These are phyloP conservation scores for Panicum miliaceum DNA, from an alignment of 176 grass and related monocot genomes.

Conservation along the genomic window DNA sequence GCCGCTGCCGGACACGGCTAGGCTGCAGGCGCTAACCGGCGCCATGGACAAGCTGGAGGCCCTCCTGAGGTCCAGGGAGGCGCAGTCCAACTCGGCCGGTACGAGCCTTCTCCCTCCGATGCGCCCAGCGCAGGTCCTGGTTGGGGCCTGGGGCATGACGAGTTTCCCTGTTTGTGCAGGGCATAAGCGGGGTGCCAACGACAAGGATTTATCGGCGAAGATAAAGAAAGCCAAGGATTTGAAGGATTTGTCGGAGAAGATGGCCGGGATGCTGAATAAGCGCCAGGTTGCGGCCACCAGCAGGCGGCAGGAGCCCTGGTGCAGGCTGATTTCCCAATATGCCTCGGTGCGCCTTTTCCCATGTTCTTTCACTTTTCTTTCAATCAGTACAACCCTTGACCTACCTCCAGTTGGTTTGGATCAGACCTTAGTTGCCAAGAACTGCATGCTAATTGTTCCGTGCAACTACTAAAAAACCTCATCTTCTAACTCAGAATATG, in stretches of 20 bases:
- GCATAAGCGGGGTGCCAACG: slow-evolving; percentile 29
- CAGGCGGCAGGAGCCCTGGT: slow-evolving; percentile 56
- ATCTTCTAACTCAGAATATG: slow-evolving; percentile 7
- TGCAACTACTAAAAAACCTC: slow-evolving; percentile 13
- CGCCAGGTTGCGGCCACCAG: slow-evolving; percentile 5
- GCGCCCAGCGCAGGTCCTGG: not conserved
- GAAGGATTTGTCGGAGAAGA: slow-evolving; percentile 49
- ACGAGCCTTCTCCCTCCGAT: not conserved
- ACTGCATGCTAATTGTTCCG: not conserved
- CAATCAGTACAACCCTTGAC: not conserved
- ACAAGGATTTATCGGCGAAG: slow-evolving; percentile 47
- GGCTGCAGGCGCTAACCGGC: slow-evolving; percentile 52
- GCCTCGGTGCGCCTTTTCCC: slow-evolving; percentile 45
- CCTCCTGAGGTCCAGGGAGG: slow-evolving; percentile 41
- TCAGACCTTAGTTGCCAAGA: not conserved
- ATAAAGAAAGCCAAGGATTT: slow-evolving; percentile 52
- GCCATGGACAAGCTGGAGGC: slow-evolving; percentile 63
- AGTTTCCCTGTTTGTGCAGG: slow-evolving; percentile 27
- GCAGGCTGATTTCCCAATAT: slow-evolving; percentile 74
- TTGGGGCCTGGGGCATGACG: not conserved
- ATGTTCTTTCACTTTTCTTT: not conserved
- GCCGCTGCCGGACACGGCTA: slow-evolving; percentile 34
- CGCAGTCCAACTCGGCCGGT: slow-evolving; percentile 42
- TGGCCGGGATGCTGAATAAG: slow-evolving; percentile 44
- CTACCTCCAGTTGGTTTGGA: not conserved